Base-by-base conservation (phyloP, 2,329 filamentous ascomycete genomes). In the Cladosporium sp. region DNA sequence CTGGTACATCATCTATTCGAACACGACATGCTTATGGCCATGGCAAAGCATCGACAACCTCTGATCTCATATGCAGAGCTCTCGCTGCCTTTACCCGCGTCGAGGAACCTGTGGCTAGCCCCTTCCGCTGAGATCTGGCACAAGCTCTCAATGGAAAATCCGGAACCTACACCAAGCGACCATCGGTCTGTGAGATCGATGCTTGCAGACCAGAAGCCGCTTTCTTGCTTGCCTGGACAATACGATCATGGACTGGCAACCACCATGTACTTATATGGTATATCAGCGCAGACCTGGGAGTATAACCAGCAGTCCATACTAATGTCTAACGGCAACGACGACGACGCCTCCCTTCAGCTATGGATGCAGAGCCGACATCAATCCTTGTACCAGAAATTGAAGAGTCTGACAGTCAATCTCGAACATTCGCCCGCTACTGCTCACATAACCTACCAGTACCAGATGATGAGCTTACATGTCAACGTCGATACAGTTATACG, bases 1-100 rank as follows among this genome's bases (percentile, higher is more conserved):
- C 62, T 70, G 12, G 69, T 68, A 11, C 65, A 70, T 62, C 68
- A 71, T 64, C 61, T 70, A 12, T 69, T 70, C 33, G 69, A 70
- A 18, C 67, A 71, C 33, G 69, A 71, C 58, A 67, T 67, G 33
- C 49, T 68, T n/a, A 69, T 69, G 18, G 65, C 69, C 5, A 64
- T 67, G 29, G 64, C 69, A n/a, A 70, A 69, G 60, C 55, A 66
- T n/a, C 65, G 68, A 12, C 67, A 70, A 33, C 67, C 68, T 5
- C 28, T 71, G 21, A 68, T 68, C 7, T 70, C 69, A 14, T 69
- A 70, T 59, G 67, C 67, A 14, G 69, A 71, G 28, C 58, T 70
- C 35, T 64, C 66, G 6, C 50, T 71, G 8, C 66, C 69, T 8
- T 46, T 70, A 29, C 69, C 69, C 10, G 67, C 68, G 2, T 66